Conservation (phyloP, 139 green algal genomes). For the Ettlia oleoabundans region DNA sequence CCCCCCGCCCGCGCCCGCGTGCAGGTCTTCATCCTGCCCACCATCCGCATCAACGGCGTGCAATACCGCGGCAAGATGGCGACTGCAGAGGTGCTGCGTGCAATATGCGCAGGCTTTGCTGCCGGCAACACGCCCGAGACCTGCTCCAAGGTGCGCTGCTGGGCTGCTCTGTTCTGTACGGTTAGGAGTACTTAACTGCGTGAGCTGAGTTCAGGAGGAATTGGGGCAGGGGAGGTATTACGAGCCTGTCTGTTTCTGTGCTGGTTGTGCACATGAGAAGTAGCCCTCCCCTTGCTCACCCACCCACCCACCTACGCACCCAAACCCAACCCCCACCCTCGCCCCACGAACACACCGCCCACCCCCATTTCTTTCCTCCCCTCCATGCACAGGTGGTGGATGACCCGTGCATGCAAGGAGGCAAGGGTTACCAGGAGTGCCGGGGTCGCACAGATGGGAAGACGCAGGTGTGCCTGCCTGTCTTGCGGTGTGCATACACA, state of each 20-base stretch:
- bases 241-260: too few relatives aligned
- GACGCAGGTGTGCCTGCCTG: constrained; percentile 43
- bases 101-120: constrained; percentile 88
- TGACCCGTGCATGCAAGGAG: constrained; percentile 71
- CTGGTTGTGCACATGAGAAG: too few relatives aligned
- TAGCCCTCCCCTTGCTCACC: background rate
- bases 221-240: too few relatives aligned
- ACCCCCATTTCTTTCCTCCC: background rate
- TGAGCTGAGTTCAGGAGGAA: background rate
- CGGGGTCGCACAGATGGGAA: constrained; percentile 54
- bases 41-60: constrained; percentile 86
- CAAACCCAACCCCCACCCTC: background rate
- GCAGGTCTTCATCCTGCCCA: constrained; percentile 88
- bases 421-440: constrained; percentile 69
- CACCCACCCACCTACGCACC: background rate
- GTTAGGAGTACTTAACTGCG: background rate
- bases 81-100: constrained; percentile 76
- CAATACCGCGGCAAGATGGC: constrained; percentile 88
- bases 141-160: constrained; percentile 67
- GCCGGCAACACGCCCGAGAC: constrained; percentile 66
- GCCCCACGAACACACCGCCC: background rate
- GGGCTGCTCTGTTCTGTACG: background rate
- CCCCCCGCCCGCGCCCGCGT: background rate
- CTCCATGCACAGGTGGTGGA: constrained; percentile 34
- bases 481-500: too few relatives aligned